Conservation (phyloP, 2,329 filamentous ascomycete species). For the Diplodia seriata region DNA sequence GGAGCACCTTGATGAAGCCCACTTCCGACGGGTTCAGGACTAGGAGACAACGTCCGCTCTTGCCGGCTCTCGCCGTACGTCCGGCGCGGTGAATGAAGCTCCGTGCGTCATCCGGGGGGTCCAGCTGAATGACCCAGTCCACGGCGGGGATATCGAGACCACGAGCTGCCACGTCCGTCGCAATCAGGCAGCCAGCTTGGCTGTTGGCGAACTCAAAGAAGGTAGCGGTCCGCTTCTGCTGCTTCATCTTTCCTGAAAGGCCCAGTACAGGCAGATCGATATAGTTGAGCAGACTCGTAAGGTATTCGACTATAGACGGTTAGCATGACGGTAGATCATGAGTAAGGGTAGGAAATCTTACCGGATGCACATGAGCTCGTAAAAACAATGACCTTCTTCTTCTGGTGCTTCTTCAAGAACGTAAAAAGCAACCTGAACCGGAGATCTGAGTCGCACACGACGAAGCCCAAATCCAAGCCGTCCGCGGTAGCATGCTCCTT, state of each 20-base stretch:
- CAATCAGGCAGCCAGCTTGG: conserved; percentile 85
- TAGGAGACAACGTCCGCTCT: conserved; percentile 68
- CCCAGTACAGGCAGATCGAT: conserved; percentile 90
- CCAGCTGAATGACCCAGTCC: conserved; percentile 96
- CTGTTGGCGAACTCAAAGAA: conserved; percentile 97
- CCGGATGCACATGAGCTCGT: conserved; percentile 45
- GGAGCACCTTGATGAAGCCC: conserved; percentile 89
- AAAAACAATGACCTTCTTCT: conserved; percentile 98
- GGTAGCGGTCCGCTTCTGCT: conserved; percentile 97
- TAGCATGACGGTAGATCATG: conserved; percentile 69
- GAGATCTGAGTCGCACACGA: conserved; percentile 85
- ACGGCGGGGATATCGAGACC: conserved; percentile 95
- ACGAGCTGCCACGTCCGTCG: conserved; percentile 87
- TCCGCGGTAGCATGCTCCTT: conserved; percentile 92
- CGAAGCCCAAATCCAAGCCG: conserved; percentile 93
- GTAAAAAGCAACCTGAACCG: conserved; percentile 87
- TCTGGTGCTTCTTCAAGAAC: conserved; percentile 88
- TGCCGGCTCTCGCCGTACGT: conserved; percentile 85
- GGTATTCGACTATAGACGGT: conserved; percentile 73
- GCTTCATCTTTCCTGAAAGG: conserved; percentile 92
- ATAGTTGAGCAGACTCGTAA: conserved; percentile 92
- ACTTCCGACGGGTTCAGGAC: conserved; percentile 93
- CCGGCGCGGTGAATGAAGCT: conserved; percentile 90
- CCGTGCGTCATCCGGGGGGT: conserved; percentile 85
- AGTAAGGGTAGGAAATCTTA: conserved; percentile 80